phyloP scores from a whole-genome alignment of 2,329 filamentous ascomycete species.

The Clonostachys chloroleuca region DNA sequence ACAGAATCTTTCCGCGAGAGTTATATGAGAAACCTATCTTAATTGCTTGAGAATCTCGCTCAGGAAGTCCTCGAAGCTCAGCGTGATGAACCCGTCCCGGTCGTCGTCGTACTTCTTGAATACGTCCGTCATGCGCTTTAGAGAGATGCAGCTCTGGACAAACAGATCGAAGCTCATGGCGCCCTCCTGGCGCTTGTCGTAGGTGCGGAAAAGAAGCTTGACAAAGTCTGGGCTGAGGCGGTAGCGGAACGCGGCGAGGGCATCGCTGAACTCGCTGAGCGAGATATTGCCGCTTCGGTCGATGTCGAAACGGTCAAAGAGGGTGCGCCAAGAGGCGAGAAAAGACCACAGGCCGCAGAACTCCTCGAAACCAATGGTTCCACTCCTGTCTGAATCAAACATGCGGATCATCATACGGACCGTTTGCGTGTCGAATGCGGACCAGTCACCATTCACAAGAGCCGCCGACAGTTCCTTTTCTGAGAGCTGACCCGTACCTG shows the following conservation, averaged over 20 bases:
- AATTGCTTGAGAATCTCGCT: constrained; percentile 62
- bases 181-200: constrained; percentile 71
- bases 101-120: constrained; percentile 99
- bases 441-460: constrained; percentile 95
- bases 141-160: constrained; percentile 91
- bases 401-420: constrained; percentile 99
- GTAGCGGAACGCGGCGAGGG: constrained; percentile 90
- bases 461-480: constrained; percentile 84
- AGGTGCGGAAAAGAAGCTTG: constrained; percentile 78
- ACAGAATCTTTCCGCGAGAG: background rate
- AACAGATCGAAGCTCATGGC: constrained; percentile 92
- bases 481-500: constrained; percentile 74
- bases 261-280: constrained; percentile 82
- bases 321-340: constrained; percentile 84
- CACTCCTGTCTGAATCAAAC: constrained; percentile 91
- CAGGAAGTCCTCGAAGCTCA: constrained; percentile 79
- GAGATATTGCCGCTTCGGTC: constrained; percentile 86
- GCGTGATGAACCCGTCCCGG: constrained; percentile 84
- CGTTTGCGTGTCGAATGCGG: constrained; percentile 87
- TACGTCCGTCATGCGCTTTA: constrained; percentile 98
- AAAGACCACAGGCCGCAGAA: constrained; percentile 97
- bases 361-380: constrained; percentile 89
- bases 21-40: constrained; percentile 25
- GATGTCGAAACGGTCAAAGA: constrained; percentile 93
- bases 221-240: constrained; percentile 82